These are phyloP conservation scores for Russula dissimulans DNA, from an alignment of 768 basidiomycete species.

Conservation along the genomic window DNA sequence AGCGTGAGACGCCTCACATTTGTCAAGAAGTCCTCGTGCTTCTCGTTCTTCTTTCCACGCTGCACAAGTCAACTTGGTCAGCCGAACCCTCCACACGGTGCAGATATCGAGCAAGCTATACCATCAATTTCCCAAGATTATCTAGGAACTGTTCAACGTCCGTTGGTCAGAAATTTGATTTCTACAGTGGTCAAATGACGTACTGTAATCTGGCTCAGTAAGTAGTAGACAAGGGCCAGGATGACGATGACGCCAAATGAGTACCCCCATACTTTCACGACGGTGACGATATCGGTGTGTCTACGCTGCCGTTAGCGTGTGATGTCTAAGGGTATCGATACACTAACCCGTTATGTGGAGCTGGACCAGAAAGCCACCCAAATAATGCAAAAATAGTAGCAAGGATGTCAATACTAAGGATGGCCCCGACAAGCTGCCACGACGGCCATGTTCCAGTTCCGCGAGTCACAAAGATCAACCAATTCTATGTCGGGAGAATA, in stretches of 20 bases:
- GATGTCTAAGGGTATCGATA: background rate
- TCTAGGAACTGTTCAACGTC: slow-evolving; percentile 26
- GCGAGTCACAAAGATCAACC: slow-evolving; percentile 28
- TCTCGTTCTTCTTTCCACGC: slow-evolving; percentile 29
- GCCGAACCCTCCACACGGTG: background rate
- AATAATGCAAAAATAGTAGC: slow-evolving; percentile 33
- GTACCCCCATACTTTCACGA: slow-evolving; percentile 34
- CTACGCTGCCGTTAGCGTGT: slow-evolving; percentile 10
- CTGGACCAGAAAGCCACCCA: slow-evolving; percentile 35
- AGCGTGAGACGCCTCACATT: slow-evolving; percentile 34
- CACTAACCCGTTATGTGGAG: slow-evolving; percentile 24
- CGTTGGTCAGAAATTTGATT: background rate
- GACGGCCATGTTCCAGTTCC: slow-evolving; percentile 29
- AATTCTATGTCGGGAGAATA: slow-evolving; percentile 12
- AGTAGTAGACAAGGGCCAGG: slow-evolving; percentile 30
- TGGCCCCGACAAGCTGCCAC: slow-evolving; percentile 34
- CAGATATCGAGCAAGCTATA: slow-evolving; percentile 6
- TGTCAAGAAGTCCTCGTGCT: slow-evolving; percentile 33
- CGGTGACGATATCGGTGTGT: slow-evolving; percentile 33
- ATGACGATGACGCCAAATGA: slow-evolving; percentile 33
- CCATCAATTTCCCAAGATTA: slow-evolving; percentile 28
- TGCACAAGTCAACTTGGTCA: slow-evolving; percentile 9
- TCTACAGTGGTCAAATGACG: background rate
- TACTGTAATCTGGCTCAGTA: slow-evolving; percentile 30
- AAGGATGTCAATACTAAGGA: slow-evolving; percentile 34